A percentile compares a stretch with the other conserved stretches of the same genome.
Evolutionary conservation across 441 rosid species (phyloP).

Genomic region (Bruguiera hainesii): DNA sequence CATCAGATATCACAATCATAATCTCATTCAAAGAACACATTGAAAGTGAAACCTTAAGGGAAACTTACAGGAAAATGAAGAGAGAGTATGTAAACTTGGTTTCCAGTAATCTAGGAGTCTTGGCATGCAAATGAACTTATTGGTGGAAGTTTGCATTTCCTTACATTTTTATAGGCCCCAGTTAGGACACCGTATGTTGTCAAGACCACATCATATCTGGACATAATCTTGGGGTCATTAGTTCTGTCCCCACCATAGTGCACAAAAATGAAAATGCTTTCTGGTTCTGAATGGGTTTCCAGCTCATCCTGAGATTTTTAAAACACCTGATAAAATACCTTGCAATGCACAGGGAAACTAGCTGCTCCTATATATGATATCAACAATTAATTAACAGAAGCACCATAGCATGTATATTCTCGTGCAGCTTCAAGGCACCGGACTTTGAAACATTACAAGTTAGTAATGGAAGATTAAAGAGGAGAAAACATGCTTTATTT

Average conservation of each 20-base stretch:
- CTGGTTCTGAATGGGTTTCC: slow-evolving; percentile 56
- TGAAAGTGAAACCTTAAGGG: slow-evolving; percentile 2
- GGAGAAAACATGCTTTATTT: not conserved
- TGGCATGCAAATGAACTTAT: not conserved
- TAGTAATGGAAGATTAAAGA: not conserved
- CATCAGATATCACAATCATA: not conserved
- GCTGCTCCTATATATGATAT: not conserved
- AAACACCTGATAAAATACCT: slow-evolving; percentile 1
- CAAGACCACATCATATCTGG: slow-evolving; percentile 58
- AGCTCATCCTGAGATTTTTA: slow-evolving; percentile 54
- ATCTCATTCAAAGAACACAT: not conserved
- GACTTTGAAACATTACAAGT: not conserved
- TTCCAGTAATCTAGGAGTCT: not conserved
- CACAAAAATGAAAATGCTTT: slow-evolving; percentile 47
- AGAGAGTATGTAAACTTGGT: not conserved
- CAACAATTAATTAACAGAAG: not conserved
- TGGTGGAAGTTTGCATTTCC: slow-evolving; percentile 11
- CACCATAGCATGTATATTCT: not conserved
- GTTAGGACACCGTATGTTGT: slow-evolving; percentile 68
- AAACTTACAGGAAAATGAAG: not conserved
- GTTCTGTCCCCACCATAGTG: slow-evolving; percentile 67
- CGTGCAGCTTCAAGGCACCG: not conserved
- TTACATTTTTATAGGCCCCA: slow-evolving; percentile 57
- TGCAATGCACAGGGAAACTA: not conserved
- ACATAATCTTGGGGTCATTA: slow-evolving; percentile 39